Base-by-base conservation (phyloP, 441 rosid species). In the Bocquillonia castaneifolia region DNA sequence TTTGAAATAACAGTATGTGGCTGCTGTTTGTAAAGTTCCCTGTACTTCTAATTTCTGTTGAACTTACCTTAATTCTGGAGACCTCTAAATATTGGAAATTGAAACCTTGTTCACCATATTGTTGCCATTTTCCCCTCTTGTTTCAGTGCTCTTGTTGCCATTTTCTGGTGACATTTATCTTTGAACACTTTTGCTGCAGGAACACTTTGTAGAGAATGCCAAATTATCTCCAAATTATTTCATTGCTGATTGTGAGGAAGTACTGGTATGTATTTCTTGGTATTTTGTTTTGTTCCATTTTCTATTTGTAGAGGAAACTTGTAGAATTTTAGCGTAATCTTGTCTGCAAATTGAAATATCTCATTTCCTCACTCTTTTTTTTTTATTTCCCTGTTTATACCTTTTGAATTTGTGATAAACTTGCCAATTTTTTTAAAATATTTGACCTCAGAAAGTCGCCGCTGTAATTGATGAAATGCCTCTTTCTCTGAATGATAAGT, bases 181-280 rank as follows among this genome's bases (percentile, higher is more conserved):
- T 54, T 36, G 4, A 31, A 5, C 15, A 68, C 66, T 39, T 20
- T 44, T 64, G 31, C 51, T 75, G 75, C 88, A 93, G 98, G 93
- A 86, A 76, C 85, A 88, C 77, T 91, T 91, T 76, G 68, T 83
- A 26, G 92, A 85, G 76, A 91, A 93, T 76, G 93, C 96, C 61
- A 93, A 86, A 76, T 66, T 93, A 67, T 93, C 97, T 66, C 82
- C 82, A 50, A 86, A 91, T 74, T 93, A 88, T 79, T 91, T 93
- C 79, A 89, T 93, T 34, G 72, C 96, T 31, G 79, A 91, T 77
- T 87, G 90, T 55, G 96, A 88, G 69, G 88, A 84, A 36, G 72
- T 89, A 69, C 68, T 91, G 89, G 98, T 93, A 84, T 42, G 80
- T 66, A 48, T 66, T 54, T 52, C 59, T 65, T 3, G 3, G 26